Base-by-base conservation (phyloP, 164 flowering plant genomes). In the Buxus sempervirens region DNA sequence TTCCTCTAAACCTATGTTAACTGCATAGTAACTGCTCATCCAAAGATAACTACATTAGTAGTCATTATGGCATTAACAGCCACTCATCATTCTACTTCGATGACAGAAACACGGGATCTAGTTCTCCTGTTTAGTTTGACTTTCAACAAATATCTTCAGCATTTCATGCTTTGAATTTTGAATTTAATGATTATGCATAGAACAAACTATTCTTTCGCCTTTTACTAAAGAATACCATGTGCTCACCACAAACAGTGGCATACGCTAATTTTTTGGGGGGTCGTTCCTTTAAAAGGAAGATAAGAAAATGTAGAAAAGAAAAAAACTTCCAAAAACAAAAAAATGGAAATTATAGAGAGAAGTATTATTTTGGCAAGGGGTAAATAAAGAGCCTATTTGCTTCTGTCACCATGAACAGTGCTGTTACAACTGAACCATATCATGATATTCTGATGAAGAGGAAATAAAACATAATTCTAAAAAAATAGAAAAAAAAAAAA, bases 121-220 rank as follows among this genome's bases (percentile, higher is more conserved):
- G n/a, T 48, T 63, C 56, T 63, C 36, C 9, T 5, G 38, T 24
- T 25, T 22, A 49, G 54, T 48, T 24, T 63, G 21, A 21, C 16
- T 48, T 24, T 63, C 54, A n/a, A 7, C 49, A 63, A 26, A n/a
- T 23, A 22, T 57, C 25, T 28, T 32, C 8, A 53, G 14, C 18
- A 45, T 45, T 10, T 10, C 51, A 45, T 45, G 12, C 18, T 45
- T 5, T 15, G 5, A 10, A 45, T 45, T 45, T 45, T 45, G 1
- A 45, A 1, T 45, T 45, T 45, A 4, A 15, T 10, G 13, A 15
- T n/a, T n/a, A 45, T 45, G 5, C 10, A 32, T 32, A 32, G 38
- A 32, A 32, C 38, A n/a, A 72, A 72, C 68, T 60, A 72, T 66
- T 66, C 66, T 66, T 72, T 72, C 71, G 71, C 75, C 75, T 72